Percentiles rank a stretch among this genome's conserved stretches.
Conservation (phyloP, 345 rosid species). For the Citrus sinensis region DNA sequence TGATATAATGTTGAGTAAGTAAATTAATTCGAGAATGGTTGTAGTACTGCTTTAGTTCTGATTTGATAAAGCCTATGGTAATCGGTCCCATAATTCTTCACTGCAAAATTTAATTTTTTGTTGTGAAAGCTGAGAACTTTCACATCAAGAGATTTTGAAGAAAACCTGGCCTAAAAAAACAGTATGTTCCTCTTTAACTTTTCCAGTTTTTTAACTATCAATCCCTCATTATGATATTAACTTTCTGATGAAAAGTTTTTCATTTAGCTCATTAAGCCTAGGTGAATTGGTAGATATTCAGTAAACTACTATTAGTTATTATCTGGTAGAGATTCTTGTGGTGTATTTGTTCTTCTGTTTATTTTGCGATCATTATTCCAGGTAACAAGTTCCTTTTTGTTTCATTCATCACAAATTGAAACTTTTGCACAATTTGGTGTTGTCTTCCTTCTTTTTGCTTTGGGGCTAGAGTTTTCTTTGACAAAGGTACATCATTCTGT, state of each 20-base stretch:
- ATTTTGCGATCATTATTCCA: constrained; percentile 1
- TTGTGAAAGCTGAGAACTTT: neutral
- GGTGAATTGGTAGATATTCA: neutral
- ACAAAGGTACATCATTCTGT: constrained; percentile 59
- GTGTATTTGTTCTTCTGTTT: neutral
- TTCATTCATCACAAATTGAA: constrained; percentile 56
- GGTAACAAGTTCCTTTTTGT: constrained; percentile 12
- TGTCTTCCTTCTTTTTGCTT: constrained; percentile 96
- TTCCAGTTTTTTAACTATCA: neutral
- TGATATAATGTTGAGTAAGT: neutral
- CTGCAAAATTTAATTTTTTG: neutral
- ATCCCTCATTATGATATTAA: neutral
- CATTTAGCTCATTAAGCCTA: neutral
- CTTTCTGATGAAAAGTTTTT: neutral
- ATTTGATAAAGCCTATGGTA: neutral
- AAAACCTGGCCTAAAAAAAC: neutral
- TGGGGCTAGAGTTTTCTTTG: constrained; percentile 96
- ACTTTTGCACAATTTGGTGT: constrained; percentile 98
- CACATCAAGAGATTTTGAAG: neutral
- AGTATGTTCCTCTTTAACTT: neutral
- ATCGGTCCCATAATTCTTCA: neutral
- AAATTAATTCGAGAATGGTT: neutral
- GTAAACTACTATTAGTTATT: neutral
- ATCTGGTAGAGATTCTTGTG: neutral
- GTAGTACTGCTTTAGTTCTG: neutral